Evolutionary conservation across 139 green algal species (phyloP), one percentile per base, ranked within the genome.

Genomic region (Bryopsis sp.): DNA sequence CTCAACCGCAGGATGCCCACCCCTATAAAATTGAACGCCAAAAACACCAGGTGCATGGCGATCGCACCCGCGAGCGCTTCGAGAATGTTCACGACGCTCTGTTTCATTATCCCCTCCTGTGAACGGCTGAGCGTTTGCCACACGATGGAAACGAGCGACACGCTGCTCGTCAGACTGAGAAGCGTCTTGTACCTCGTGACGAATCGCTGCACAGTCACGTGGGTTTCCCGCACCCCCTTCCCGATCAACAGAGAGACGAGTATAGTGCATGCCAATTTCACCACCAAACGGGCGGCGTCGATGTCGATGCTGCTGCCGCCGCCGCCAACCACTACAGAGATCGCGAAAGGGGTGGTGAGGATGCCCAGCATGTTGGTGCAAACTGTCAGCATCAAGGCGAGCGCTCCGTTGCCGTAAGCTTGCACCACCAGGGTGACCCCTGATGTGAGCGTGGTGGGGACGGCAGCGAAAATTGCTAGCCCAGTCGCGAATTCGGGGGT

Each of bases 351-450:
- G 5, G 81, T 74, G 3, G 86, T 91, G 47, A 90, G 72, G 38
- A 96, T 86, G 22, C 79, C 89, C 0, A 90, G 34, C 22, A 95
- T 50, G 76, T 96, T 96, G 48, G 78, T 85, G 39, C 24, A 67
- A 3, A 93, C 85, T 3, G 84, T 92, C 37, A 96, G 81, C 48
- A 94, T 74, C 19, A 96, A 76, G 7, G 85, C 85, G 46, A 96
- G 74, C 4, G 88, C 82, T 1, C 73, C 73, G 59, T 95, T 95
- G 58, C 86, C 88, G 11, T 85, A 85, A 0, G 64, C 75, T 73
- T 78, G 71, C 3, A 60, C 76, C 0, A 86, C 82, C 2, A 96
- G 76, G 0, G 83, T 69, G 2, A 90, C 85, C 15, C 86, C 86
- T 1, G 82, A 82, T 5, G 88, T 89, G 28, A 96, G 78, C 0